Evolutionary conservation across 306 rosid genomes (phyloP), one percentile per base, ranked within the genome.

Genomic region (Hippophae tibetana): DNA sequence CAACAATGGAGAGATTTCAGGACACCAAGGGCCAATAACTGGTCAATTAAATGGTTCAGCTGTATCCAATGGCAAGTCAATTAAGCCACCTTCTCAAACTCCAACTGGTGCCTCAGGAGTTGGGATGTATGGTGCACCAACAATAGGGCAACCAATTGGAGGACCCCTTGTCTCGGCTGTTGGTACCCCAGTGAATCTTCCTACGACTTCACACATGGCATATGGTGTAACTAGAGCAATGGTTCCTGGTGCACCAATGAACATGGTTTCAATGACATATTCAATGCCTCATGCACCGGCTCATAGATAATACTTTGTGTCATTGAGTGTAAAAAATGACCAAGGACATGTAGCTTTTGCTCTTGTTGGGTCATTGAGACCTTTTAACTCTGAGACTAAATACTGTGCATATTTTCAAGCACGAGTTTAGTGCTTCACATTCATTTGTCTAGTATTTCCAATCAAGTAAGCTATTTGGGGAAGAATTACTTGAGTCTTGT

Each of bases 111-210:
- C 88, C 10, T 76, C 89, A 0, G 73, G 82, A 7, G 80, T 76
- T 1, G 95, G 89, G 54, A 77, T 87, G 49, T 90, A 84, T 14
- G 87, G 87, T 23, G 67, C 89, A 56, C 89, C 87, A 3, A 81
- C 84, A 47, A 82, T 90, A 18, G 97, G 97, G 55, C 97, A 87
- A 50, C 97, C 97, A 13, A 76, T 90, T 56, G 97, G 89, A 71
- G 93, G 97, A 74, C 81, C 90, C 61, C 70, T 85, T 42, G 92
- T 85, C 68, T 85, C 98, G 2, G 93, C 95, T 8, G 95, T 85
- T 42, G 98, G 98, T 58, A 92, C 96, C 42, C 87, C 95, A 0
- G 95, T 87, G 60, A 90, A 79, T 67, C 86, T 90, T 43, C 74
- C 86, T 13, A 59, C 71, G 7, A 67, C 89, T 13, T 61, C 81